A percentile compares a stretch with the other conserved stretches of the same genome.
These are phyloP conservation scores for Obba rivulosa DNA, from an alignment of 768 basidiomycete species.

Conservation along the genomic window DNA sequence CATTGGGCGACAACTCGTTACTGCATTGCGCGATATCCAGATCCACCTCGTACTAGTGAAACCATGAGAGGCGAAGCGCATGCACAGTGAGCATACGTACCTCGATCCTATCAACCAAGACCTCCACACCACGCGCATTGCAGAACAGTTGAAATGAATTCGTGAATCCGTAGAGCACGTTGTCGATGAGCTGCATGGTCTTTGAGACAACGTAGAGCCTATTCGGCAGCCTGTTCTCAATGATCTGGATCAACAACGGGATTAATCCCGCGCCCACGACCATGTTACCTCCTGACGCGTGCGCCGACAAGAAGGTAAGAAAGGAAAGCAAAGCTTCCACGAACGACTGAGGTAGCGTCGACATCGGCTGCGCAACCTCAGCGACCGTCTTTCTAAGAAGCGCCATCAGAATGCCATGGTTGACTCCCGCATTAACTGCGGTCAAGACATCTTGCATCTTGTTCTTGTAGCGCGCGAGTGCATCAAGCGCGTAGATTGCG, in stretches of 20 bases:
- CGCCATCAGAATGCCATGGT: conserved; percentile 92
- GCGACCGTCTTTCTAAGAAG: conserved; percentile 76
- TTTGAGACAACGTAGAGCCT: conserved; percentile 79
- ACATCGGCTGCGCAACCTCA: conserved; percentile 64
- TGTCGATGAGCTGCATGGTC: conserved; percentile 89
- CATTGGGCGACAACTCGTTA: conserved; percentile 35
- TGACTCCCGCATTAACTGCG: conserved; percentile 91
- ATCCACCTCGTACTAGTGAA: conserved; percentile 27
- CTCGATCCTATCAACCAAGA: conserved; percentile 83
- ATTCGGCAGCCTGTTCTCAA: conserved; percentile 68
- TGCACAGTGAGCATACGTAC: conserved; percentile 36
- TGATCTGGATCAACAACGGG: conserved; percentile 82
- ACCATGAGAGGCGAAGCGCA: conserved; percentile 8
- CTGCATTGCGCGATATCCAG: conserved; percentile 45
- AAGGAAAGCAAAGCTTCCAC: conserved; percentile 84
- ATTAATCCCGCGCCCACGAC: conserved; percentile 91
- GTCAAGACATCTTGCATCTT: conserved; percentile 85
- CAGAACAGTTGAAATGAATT: conserved; percentile 88
- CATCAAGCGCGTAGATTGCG: conserved; percentile 87
- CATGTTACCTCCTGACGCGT: conserved; percentile 86
- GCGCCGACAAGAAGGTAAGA: conserved; percentile 80
- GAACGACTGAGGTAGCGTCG: conserved; percentile 64
- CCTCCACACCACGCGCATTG: conserved; percentile 76
- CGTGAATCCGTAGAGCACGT: conserved; percentile 82
- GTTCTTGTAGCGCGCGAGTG: conserved; percentile 76